Base-by-base conservation (phyloP, 169 alveolate genomes). In the Cryptosporidium xiaoi region DNA sequence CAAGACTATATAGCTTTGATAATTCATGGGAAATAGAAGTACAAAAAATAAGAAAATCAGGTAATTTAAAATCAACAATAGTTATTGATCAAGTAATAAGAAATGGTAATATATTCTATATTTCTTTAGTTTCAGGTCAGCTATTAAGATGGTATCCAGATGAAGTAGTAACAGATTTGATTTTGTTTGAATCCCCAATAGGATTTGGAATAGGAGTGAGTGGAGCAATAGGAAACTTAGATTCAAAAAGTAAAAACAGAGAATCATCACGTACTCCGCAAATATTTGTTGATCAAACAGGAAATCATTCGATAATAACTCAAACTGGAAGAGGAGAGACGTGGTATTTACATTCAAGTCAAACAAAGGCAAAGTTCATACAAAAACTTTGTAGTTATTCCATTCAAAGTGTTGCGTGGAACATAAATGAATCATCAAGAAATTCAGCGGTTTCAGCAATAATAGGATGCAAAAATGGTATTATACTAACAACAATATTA, bases 321-420 rank as follows among this genome's bases (percentile, higher is more conserved):
- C 65, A 40, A 15, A 34, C 51, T 1, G 50, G 65, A 20, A 71
- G 87, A n/a, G 48, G 48, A 8, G 87, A 77, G 71, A 60, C 87
- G 18, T 77, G 87, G 87, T 77, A 77, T 44, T 34, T 77, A 15
- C 87, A 77, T 56, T 40, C 77, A 34, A 60, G 65, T 24, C 71
- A 60, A 29, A 29, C 34, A 13, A 77, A 77, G 27, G 87, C 87
- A 18, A 55, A 71, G 12, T 44, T 34, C 36, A 60, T 77, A 48
- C 71, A 56, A 60, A 77, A 77, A 33, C 40, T 77, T 31, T 58
- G 87, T 31, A 20, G 27, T 64, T 77, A 77, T 62, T 77, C 69
- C 15, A 77, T 77, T 34, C 64, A 56, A 33, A 77, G 87, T 62
- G 87, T 77, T 48, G 87, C 77, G 5, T 77, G 87, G 87, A 77